Evolutionary conservation across 108 stramenopile genomes (phyloP).

Genomic region (Craspedostauros australis): DNA sequence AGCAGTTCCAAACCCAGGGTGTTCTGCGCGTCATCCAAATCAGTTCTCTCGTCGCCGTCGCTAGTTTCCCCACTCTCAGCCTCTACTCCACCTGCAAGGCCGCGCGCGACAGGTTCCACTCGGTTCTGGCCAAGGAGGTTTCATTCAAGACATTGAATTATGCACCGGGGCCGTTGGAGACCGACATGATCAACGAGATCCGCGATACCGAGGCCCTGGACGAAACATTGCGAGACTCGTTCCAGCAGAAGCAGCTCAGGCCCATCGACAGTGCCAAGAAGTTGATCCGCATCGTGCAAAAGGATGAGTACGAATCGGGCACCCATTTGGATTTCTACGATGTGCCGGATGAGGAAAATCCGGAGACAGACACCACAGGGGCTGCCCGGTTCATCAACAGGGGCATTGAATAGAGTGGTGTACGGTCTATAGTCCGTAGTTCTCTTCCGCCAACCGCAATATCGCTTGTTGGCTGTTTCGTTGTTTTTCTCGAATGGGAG

Average conservation of each 20-base stretch:
- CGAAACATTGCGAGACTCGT: conserved; percentile 26
- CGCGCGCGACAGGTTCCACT: conserved; percentile 70
- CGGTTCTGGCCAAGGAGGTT: conserved; percentile 51
- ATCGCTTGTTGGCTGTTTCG: conserved; percentile 1
- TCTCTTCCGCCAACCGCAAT: too few species aligned
- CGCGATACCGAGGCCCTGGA: conserved; percentile 38
- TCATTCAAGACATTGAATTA: conserved; percentile 43
- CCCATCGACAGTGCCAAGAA: conserved; percentile 54
- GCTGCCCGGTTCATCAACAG: background rate
- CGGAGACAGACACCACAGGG: background rate
- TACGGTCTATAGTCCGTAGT: background rate
- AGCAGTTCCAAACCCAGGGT: conserved; percentile 5
- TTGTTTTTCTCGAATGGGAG: too few species aligned
- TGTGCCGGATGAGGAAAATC: conserved; percentile 12
- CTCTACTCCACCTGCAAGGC: conserved; percentile 72
- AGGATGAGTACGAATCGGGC: conserved; percentile 54
- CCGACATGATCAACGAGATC: conserved; percentile 55
- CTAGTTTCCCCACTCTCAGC: conserved; percentile 58
- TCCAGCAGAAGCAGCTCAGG: conserved; percentile 27
- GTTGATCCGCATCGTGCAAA: conserved; percentile 38
- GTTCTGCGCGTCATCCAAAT: conserved; percentile 57
- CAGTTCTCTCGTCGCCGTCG: conserved; percentile 63
- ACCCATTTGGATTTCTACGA: conserved; percentile 77
- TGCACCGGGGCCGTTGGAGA: conserved; percentile 76
- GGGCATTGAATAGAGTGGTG: background rate